A percentile compares a stretch with the other conserved stretches of the same genome.
phyloP scores from a whole-genome alignment of 257 asterid genomes.

The Solanum pimpinellifolium region DNA sequence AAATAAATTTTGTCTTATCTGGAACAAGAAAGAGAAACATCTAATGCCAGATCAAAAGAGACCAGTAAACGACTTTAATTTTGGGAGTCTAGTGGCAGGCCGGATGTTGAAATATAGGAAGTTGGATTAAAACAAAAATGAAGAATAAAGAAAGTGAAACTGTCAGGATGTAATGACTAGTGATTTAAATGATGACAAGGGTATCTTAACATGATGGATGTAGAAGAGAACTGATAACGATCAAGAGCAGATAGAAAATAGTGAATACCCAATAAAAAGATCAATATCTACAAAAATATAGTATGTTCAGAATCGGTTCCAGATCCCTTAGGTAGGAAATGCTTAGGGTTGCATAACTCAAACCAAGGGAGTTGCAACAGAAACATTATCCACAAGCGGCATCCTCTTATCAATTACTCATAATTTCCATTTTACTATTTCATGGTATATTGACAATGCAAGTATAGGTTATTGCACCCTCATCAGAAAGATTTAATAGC shows the following conservation, averaged over 20 bases:
- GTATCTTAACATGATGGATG: not conserved
- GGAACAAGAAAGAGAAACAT: not conserved
- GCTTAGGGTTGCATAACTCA: not conserved
- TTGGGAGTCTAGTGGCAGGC: not conserved
- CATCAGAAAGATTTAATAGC: not conserved
- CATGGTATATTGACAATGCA: not conserved
- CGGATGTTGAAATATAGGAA: not conserved
- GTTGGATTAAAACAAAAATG: not conserved
- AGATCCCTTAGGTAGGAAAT: not conserved
- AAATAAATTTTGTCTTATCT: not conserved
- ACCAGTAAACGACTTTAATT: not conserved
- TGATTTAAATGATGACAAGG: not conserved
- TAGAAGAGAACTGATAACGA: not conserved
- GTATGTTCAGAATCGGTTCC: not conserved
- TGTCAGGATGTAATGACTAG: not conserved
- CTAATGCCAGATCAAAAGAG: not conserved
- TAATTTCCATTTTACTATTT: not conserved
- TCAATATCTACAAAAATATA: not conserved
- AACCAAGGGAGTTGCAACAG: not conserved
- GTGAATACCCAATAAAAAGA: not conserved
- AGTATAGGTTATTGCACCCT: not conserved
- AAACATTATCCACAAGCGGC: not conserved
- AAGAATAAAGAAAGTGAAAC: not conserved
- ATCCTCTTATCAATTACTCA: not conserved
- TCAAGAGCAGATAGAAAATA: not conserved